Conservation (phyloP, 768 basidiomycete species). For the Mycena filopes region DNA sequence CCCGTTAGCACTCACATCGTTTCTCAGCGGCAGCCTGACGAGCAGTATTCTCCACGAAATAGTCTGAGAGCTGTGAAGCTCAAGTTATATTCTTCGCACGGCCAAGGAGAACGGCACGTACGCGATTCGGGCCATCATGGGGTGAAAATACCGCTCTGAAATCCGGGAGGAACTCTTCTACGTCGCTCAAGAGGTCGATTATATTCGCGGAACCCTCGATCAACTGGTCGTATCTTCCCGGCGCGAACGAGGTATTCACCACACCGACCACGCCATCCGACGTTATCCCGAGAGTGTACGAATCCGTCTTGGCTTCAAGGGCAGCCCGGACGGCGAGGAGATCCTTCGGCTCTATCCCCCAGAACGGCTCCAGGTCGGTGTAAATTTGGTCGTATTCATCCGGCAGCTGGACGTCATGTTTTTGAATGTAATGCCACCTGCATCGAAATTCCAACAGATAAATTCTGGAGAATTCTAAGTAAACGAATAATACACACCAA, state of each 20-base stretch:
- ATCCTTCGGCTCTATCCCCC: conserved; percentile 65
- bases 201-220: conserved; percentile 44
- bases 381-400: conserved; percentile 88
- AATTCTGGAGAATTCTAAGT: conserved; percentile 26
- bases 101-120: conserved; percentile 22
- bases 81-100: not conserved
- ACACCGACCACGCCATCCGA: conserved; percentile 40
- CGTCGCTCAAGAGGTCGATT: conserved; percentile 48
- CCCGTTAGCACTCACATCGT: conserved; percentile 34
- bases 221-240: conserved; percentile 49
- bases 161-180: conserved; percentile 53
- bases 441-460: not conserved
- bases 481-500: conserved; percentile 66
- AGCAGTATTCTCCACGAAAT: conserved; percentile 38
- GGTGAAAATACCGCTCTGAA: conserved; percentile 60
- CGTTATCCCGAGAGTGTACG: conserved; percentile 55
- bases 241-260: conserved; percentile 47
- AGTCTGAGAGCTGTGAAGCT: conserved; percentile 26
- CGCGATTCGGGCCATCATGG: conserved; percentile 54
- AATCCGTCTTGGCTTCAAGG: conserved; percentile 50
- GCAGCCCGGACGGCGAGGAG: conserved; percentile 49
- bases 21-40: conserved; percentile 34
- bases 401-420: conserved; percentile 78
- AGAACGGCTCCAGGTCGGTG: conserved; percentile 86
- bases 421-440: conserved; percentile 69